Percentiles rank a stretch among this genome's conserved stretches.
Conservation (phyloP, 2,329 filamentous ascomycete species). For the Daldinia sp. region DNA sequence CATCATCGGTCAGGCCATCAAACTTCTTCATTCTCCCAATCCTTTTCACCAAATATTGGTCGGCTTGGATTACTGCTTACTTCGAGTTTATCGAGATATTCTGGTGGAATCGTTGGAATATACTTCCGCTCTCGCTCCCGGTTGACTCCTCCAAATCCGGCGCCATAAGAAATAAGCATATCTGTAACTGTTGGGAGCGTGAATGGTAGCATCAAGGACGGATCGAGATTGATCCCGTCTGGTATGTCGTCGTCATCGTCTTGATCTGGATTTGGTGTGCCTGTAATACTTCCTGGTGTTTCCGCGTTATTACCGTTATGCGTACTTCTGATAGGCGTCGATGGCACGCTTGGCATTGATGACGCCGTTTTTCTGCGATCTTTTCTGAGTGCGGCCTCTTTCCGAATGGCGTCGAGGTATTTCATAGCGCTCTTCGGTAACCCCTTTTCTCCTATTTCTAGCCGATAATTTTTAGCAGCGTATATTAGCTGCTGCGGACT, state of each 20-base stretch:
- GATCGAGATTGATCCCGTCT: conserved; percentile 84
- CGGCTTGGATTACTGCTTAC: conserved; percentile 62
- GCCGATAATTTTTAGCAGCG: conserved; percentile 90
- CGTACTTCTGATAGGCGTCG: conserved; percentile 54
- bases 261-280: conserved; percentile 57
- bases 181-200: conserved; percentile 95
- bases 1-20: conserved; percentile 34
- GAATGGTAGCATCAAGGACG: conserved; percentile 93
- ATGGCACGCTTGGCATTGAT: conserved; percentile 53
- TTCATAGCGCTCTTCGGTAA: conserved; percentile 89
- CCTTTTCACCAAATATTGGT: conserved; percentile 72
- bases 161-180: conserved; percentile 95
- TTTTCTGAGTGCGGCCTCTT: conserved; percentile 73
- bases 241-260: conserved; percentile 78
- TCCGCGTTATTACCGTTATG: conserved; percentile 60
- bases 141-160: conserved; percentile 93
- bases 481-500: conserved; percentile 92
- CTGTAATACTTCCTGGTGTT: conserved; percentile 57
- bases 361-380: conserved; percentile 64
- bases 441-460: conserved; percentile 94
- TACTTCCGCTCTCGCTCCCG: conserved; percentile 93
- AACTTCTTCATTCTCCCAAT: conserved; percentile 76
- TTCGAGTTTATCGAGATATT: conserved; percentile 92
- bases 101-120: conserved; percentile 92
- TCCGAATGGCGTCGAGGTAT: conserved; percentile 84